Conservation (phyloP, 2,329 filamentous ascomycete genomes). For the Exophiala sideris region DNA sequence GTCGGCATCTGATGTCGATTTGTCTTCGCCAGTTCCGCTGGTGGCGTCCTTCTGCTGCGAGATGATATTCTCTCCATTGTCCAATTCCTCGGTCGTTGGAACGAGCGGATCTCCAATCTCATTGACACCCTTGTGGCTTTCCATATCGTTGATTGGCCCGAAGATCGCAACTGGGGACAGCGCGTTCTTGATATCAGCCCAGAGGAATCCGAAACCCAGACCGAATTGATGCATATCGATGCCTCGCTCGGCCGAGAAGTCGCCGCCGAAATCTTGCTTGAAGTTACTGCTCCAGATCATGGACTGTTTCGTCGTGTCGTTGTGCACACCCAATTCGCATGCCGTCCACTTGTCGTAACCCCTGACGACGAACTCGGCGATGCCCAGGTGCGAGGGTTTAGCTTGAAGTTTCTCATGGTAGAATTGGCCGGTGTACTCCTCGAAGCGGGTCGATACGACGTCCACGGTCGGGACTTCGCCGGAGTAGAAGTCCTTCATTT, state of each 20-base stretch:
- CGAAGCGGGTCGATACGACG: constrained; percentile 22
- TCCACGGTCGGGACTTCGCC: constrained; percentile 22
- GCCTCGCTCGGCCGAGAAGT: constrained; percentile 21
- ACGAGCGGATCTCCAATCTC: constrained; percentile 23
- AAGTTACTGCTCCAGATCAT: constrained; percentile 30
- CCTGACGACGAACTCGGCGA: constrained; percentile 26
- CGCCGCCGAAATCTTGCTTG: constrained; percentile 27
- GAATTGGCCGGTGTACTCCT: constrained; percentile 23
- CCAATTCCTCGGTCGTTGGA: constrained; percentile 26
- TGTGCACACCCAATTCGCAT: constrained; percentile 12
- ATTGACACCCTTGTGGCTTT: constrained; percentile 23
- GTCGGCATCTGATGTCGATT: not conserved
- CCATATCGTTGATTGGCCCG: constrained; percentile 23
- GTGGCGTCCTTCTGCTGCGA: constrained; percentile 8
- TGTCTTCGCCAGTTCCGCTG: not conserved
- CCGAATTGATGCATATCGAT: constrained; percentile 30
- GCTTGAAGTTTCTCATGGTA: constrained; percentile 18
- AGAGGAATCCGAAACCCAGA: constrained; percentile 27
- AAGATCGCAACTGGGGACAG: constrained; percentile 23
- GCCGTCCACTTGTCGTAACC: constrained; percentile 24
- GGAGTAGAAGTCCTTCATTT: constrained; percentile 22
- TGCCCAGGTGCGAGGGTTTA: constrained; percentile 26
- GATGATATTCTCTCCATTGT: constrained; percentile 20
- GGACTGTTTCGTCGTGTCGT: constrained; percentile 22
- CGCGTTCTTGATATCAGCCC: constrained; percentile 26